Percentiles rank a stretch among this genome's conserved stretches.
Conservation (phyloP, 768 basidiomycete species). For the Boletales sp. region DNA sequence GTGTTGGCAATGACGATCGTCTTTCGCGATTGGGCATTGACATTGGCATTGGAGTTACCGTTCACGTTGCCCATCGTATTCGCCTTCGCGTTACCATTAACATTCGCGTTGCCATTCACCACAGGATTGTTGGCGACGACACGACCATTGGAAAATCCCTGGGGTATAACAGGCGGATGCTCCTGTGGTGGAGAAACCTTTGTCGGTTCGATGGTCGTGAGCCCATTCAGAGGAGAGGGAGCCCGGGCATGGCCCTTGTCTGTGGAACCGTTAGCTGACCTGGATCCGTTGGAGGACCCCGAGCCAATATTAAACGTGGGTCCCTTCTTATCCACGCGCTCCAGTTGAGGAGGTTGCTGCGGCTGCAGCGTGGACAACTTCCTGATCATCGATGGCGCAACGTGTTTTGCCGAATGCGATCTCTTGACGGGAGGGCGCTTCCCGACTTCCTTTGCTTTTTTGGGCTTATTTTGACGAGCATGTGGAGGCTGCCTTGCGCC, state of each 20-base stretch:
- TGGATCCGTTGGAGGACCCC: conserved; percentile 49
- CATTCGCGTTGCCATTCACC: conserved; percentile 14
- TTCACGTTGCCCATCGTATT: conserved; percentile 8
- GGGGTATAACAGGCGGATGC: conserved; percentile 21
- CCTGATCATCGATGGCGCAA: conserved; percentile 26
- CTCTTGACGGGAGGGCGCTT: conserved; percentile 26
- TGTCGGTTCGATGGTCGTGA: conserved; percentile 7
- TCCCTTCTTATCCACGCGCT: conserved; percentile 21
- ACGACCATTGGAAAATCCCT: conserved; percentile 4
- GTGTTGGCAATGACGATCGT: conserved; percentile 46
- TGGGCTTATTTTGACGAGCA: conserved; percentile 21
- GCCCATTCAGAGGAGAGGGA: conserved; percentile 4
- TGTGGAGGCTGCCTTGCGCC: conserved; percentile 8
- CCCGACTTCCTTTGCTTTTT: conserved; percentile 33
- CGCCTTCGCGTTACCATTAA: conserved; percentile 7
- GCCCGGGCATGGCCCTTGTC: conserved; percentile 11
- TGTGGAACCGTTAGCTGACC: conserved; percentile 22
- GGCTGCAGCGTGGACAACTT: conserved; percentile 25
- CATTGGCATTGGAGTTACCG: conserved; percentile 1
- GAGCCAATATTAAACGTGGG: conserved; percentile 59
- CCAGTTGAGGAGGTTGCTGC: conserved; percentile 12
- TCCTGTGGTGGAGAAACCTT: conserved; percentile 7
- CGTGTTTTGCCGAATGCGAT: conserved; percentile 28
- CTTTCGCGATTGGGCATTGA: conserved; percentile 31
- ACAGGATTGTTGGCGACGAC: not conserved